Evolutionary conservation across 371 early-diverging fungal species (phyloP).

Genomic region (Apophysomyces sp.): DNA sequence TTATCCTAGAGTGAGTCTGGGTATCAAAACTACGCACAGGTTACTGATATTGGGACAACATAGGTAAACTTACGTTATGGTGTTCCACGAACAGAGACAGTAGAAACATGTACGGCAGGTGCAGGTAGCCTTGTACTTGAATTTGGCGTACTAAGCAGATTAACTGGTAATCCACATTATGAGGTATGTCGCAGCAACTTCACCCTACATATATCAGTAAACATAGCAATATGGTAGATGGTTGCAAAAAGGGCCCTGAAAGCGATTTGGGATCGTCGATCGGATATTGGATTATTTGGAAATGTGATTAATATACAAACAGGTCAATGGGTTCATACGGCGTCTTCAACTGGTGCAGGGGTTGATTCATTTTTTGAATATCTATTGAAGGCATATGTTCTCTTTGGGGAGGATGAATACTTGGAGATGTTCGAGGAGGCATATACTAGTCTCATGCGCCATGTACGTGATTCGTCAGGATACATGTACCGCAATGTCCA

Average conservation of each 20-base stretch:
- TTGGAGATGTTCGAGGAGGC: slow-evolving; percentile 79
- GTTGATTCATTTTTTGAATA: slow-evolving; percentile 95
- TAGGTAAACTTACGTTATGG: slow-evolving; percentile 80
- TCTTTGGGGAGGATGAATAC: slow-evolving; percentile 83
- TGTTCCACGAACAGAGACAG: slow-evolving; percentile 64
- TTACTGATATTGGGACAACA: background rate
- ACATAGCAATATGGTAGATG: slow-evolving; percentile 24
- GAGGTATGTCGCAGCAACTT: slow-evolving; percentile 59
- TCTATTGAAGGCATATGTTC: slow-evolving; percentile 82
- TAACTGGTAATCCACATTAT: slow-evolving; percentile 75
- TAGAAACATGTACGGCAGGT: slow-evolving; percentile 90
- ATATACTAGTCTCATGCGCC: slow-evolving; percentile 66
- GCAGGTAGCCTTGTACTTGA: slow-evolving; percentile 94
- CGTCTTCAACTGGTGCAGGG: slow-evolving; percentile 88
- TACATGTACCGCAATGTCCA: slow-evolving; percentile 87
- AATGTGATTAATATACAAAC: slow-evolving; percentile 77
- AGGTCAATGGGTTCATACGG: slow-evolving; percentile 70
- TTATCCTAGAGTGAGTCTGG: slow-evolving; percentile 68
- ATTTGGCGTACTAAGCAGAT: slow-evolving; percentile 88
- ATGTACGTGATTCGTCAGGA: slow-evolving; percentile 70
- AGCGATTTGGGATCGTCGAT: slow-evolving; percentile 78
- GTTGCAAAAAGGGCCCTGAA: slow-evolving; percentile 73
- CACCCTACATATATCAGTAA: background rate
- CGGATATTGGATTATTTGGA: slow-evolving; percentile 77
- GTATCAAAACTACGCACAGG: background rate